Evolutionary conservation across 1,139 yeast genomes (phyloP).

Genomic region (Yamadazyma dendronema): DNA sequence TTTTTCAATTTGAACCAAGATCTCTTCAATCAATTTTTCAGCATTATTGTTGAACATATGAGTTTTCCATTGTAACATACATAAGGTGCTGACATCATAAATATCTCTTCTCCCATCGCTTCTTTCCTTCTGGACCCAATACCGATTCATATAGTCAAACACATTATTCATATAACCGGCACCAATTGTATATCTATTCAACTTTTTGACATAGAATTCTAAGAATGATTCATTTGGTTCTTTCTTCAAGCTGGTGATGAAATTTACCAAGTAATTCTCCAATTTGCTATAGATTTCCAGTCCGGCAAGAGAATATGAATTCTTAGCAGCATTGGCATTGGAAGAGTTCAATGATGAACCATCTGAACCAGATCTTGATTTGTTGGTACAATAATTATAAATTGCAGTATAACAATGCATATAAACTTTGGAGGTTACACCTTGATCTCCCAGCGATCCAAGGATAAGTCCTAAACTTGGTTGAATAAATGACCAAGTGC

Average conservation of each 20-base stretch:
- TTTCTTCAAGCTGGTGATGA: constrained; percentile 52
- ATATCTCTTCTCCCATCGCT: constrained; percentile 92
- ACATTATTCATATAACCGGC: constrained; percentile 92
- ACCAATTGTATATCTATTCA: constrained; percentile 90
- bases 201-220: constrained; percentile 80
- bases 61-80: constrained; percentile 85
- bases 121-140: constrained; percentile 97
- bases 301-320: constrained; percentile 63
- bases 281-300: constrained; percentile 82
- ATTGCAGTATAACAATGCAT: constrained; percentile 80
- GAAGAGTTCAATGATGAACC: constrained; percentile 9
- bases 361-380: constrained; percentile 46
- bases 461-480: constrained; percentile 70
- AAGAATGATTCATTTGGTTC: constrained; percentile 66
- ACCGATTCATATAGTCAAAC: constrained; percentile 91
- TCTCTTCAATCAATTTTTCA: constrained; percentile 60
- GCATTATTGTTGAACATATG: constrained; percentile 72
- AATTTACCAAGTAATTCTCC: constrained; percentile 61
- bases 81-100: constrained; percentile 86
- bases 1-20: constrained; percentile 68
- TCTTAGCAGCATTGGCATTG: constrained; percentile 20
- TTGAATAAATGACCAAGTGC: constrained; percentile 75
- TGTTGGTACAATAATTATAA: constrained; percentile 89
- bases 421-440: constrained; percentile 70
- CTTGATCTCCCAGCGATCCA: constrained; percentile 64